Evolutionary conservation across 192 early-diverging fungal genomes (phyloP), one percentile per base, ranked within the genome.

Genomic region (Ambispora gerdemannii): DNA sequence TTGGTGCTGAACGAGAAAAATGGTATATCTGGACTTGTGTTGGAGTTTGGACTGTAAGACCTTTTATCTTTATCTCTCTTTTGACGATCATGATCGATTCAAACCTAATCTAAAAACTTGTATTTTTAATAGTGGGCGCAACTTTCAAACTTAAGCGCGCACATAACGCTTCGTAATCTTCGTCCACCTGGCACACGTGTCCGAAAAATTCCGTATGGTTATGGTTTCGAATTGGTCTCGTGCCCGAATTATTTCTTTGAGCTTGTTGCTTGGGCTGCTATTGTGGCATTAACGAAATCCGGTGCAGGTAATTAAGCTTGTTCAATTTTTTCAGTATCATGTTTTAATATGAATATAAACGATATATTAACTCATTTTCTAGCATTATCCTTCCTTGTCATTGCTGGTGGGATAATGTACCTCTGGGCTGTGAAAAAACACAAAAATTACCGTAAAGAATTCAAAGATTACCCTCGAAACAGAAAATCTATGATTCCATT

Each of bases 381-480:
- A 55, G 83, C 86, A 8, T 75, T 86, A 56, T 69, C 91, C 34
- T 91, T 93, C 71, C 82, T 87, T 60, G 77, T 85, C 32, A 87
- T 90, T 59, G 87, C 86, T 33, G 80, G 84, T n/a, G 89, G 79
- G 58, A 89, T 96, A 78, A 97, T 97, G 95, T 92, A 91, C 70
- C 28, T 90, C 8, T 98, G 96, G 96, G 96, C 96, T 3, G 70
- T 95, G 74, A 98, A 98, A 86, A 98, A 98, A 84, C 94, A 96
- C 82, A 86, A 86, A 70, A 82, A 84, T 55, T 98, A 98, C 76
- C 82, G 78, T 69, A 89, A 89, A 72, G 96, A 98, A 77, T 98
- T 98, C 82, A 83, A 86, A 4, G 86, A 90, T 72, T 98, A 96
- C 69, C 96, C 96, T 50, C 87, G 86, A 72, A 86, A 86, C 61